Base-by-base conservation (phyloP, 2,329 filamentous ascomycete genomes). In the Falciphora oryzae region DNA sequence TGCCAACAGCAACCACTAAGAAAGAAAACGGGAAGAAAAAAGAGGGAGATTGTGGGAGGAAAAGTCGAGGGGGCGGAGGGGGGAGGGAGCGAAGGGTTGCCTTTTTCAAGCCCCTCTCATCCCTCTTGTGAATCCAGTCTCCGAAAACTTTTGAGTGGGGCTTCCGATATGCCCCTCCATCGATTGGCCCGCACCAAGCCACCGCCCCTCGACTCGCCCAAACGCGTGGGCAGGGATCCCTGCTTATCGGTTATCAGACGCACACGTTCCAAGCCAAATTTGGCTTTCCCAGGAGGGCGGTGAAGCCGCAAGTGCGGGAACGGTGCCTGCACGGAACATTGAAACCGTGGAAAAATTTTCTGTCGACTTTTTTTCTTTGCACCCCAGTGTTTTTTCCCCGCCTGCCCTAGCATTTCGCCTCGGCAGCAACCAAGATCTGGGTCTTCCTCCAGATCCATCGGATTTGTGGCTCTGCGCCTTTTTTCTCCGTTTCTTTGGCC, bases 61-160 rank as follows among this genome's bases (percentile, higher is more conserved):
- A 32, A 53, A 38, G 35, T 29, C 27, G 38, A 56, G 29, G 59
- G 57, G 35, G 35, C 35, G 27, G 57, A 64, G 62, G 22, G n/a
- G 35, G 32, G 31, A 38, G 38, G 59, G 58, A 57, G 58, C 31
- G 53, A 28, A 61, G 27, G 57, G 63, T 50, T 29, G 44, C 27
- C 29, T 53, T 64, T 64, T 61, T 57, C 53, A 63, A 63, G 44
- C 22, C 18, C 25, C 57, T 58, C 25, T 16, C 25, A 28, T 27
- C 25, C 25, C 16, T 16, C 13, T 16, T 29, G 57, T 58, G 50
- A 58, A 31, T 58, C 25, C 57, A 31, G 57, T 63, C 38, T 58
- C 44, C 50, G 53, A 64, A 64, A 64, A 64, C 63, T 64, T 64
- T 64, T 64, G 57, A 64, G 63, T 64, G 63, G 63, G 59, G 63